phyloP scores from a whole-genome alignment of 176 grass and related monocot genomes.

The Miscanthus lutarioriparius region DNA sequence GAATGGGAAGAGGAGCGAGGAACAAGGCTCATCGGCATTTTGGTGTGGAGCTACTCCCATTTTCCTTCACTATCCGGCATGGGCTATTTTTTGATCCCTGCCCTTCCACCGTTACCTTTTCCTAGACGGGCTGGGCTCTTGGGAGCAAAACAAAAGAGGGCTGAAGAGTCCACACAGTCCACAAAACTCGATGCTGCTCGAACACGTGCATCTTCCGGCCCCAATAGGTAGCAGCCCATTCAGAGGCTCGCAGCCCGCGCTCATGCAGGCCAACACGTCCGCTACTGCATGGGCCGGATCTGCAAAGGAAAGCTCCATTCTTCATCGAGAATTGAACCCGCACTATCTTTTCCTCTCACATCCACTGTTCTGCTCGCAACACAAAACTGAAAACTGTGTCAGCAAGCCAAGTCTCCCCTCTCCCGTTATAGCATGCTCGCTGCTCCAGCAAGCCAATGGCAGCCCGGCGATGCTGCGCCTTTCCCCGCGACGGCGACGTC shows the following conservation, averaged over 20 bases:
- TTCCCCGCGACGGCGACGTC: neutral
- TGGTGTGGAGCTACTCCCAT: no score
- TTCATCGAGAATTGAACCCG: no score
- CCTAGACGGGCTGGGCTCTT: no score
- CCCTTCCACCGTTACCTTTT: no score
- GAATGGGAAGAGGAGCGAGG: no score
- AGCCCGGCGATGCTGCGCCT: neutral
- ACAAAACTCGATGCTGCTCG: no score
- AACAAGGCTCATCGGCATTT: no score
- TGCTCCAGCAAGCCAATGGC: constrained; percentile 20
- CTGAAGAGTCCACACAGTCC: no score
- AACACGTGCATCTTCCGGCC: no score
- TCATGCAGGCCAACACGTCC: no score
- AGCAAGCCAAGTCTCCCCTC: neutral
- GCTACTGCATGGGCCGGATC: neutral
- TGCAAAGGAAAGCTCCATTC: neutral
- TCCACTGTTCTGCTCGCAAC: neutral
- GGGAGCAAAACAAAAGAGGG: neutral
- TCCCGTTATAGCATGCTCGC: constrained; percentile 1
- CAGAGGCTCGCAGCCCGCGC: neutral
- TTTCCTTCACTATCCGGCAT: no score
- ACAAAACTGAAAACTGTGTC: neutral
- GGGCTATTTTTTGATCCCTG: no score
- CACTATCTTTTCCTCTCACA: neutral
- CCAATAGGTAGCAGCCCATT: neutral